Percentiles rank a stretch among this genome's conserved stretches.
phyloP scores from a whole-genome alignment of 2,329 filamentous ascomycete genomes.

The Akanthomyces dipterigenus region DNA sequence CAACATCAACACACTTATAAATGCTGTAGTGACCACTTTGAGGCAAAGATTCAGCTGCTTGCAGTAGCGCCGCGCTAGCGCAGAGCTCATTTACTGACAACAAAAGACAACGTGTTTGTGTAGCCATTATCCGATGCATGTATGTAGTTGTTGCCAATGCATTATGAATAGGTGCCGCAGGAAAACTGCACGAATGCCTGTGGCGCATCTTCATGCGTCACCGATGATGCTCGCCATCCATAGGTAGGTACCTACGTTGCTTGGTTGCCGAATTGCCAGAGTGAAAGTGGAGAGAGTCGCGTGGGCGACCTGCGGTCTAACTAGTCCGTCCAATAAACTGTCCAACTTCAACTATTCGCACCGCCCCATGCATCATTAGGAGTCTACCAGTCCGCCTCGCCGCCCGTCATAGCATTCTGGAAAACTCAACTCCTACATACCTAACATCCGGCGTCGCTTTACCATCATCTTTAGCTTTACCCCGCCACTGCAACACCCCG shows the following conservation, averaged over 20 bases:
- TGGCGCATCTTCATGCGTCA: constrained; percentile 1
- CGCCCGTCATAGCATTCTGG: neutral
- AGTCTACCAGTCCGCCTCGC: neutral
- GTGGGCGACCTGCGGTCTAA: constrained; percentile 5
- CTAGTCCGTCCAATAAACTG: neutral
- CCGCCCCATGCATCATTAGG: neutral
- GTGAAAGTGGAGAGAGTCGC: constrained; percentile 7
- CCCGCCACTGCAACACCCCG: neutral
- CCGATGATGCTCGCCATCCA: neutral
- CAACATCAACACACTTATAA: neutral
- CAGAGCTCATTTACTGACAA: neutral
- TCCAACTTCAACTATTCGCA: neutral
- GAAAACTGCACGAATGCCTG: neutral
- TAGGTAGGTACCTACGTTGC: too few species aligned
- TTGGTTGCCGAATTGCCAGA: neutral
- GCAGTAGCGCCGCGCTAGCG: neutral
- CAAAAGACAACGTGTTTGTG: neutral
- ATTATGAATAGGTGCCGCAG: neutral
- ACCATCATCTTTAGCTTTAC: neutral
- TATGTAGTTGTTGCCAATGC: neutral
- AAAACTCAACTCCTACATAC: neutral
- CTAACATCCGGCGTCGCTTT: neutral
- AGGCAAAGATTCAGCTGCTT: too few species aligned
- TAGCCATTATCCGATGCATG: neutral
- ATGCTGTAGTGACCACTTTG: neutral